Conservation (phyloP, 2,329 filamentous ascomycete species). For the Colletotrichum sp. region DNA sequence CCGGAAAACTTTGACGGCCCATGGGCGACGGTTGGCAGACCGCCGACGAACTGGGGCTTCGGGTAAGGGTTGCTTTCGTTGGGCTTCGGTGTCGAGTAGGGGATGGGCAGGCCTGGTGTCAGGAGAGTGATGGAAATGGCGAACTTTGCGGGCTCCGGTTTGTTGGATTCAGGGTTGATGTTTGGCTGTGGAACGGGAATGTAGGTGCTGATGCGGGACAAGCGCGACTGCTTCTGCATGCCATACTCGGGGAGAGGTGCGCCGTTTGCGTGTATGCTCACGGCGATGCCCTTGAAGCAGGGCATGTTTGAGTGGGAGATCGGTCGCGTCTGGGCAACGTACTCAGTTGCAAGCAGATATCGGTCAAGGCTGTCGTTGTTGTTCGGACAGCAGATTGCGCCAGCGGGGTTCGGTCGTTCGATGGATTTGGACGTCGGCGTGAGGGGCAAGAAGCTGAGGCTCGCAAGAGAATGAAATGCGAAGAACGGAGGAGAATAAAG, state of each 20-base stretch:
- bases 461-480: not conserved
- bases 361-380: not conserved
- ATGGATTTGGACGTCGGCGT: not conserved
- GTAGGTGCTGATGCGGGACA: conserved; percentile 94
- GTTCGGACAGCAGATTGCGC: not conserved
- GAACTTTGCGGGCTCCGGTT: conserved; percentile 93
- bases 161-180: conserved; percentile 64
- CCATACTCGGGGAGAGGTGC: conserved; percentile 90
- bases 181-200: conserved; percentile 93
- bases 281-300: conserved; percentile 98
- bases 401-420: not conserved
- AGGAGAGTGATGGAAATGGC: conserved; percentile 97
- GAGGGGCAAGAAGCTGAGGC: not conserved
- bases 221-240: conserved; percentile 90
- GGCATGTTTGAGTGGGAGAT: conserved; percentile 63
- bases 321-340: not conserved
- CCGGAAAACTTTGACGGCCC: conserved; percentile 54
- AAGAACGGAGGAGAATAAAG: not conserved
- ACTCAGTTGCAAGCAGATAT: not conserved
- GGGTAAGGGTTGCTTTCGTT: conserved; percentile 79
- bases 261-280: conserved; percentile 87
- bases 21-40: conserved; percentile 60
- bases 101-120: conserved; percentile 85
- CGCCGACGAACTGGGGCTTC: conserved; percentile 80
- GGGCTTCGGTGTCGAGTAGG: conserved; percentile 88